These are phyloP conservation scores for Talaromyces islandicus DNA, from an alignment of 2,329 filamentous ascomycete genomes.

Conservation along the genomic window DNA sequence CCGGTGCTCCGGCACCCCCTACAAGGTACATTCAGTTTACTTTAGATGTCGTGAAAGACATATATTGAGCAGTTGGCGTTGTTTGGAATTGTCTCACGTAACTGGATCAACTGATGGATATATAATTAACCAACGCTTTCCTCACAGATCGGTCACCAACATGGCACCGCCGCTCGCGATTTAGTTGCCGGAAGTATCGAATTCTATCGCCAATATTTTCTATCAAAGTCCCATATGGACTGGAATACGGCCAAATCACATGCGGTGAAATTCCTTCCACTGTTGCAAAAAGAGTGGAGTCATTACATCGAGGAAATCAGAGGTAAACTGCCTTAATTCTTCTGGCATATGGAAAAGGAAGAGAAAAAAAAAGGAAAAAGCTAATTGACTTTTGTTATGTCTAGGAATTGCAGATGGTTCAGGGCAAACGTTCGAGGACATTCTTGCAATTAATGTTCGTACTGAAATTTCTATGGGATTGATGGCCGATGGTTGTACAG, in stretches of 20 bases:
- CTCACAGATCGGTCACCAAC: not conserved
- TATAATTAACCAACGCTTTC: not conserved
- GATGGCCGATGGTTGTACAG: not conserved
- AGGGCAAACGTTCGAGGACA: not conserved
- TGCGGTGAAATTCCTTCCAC: not conserved
- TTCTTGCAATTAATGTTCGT: not conserved
- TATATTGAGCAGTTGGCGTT: not conserved
- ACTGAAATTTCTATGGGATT: not conserved
- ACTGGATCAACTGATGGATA: not conserved
- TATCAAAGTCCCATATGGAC: not conserved
- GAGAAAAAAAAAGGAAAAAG: too few species aligned
- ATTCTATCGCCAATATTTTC: not conserved
- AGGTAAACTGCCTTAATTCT: not conserved
- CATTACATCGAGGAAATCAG: not conserved
- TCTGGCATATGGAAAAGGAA: not conserved
- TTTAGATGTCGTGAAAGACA: not conserved
- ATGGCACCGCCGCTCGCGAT: not conserved
- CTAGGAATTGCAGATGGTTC: slow-evolving; percentile 1
- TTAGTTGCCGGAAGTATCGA: not conserved
- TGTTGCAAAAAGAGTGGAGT: not conserved
- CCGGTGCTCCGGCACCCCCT: not conserved
- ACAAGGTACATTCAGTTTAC: not conserved
- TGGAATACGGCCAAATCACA: not conserved
- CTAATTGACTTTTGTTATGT: not conserved
- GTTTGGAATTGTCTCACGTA: not conserved